A percentile compares a stretch with the other conserved stretches of the same genome.
Conservation (phyloP, 805 yeast genomes). For the Barnettozyma sucrosica region DNA sequence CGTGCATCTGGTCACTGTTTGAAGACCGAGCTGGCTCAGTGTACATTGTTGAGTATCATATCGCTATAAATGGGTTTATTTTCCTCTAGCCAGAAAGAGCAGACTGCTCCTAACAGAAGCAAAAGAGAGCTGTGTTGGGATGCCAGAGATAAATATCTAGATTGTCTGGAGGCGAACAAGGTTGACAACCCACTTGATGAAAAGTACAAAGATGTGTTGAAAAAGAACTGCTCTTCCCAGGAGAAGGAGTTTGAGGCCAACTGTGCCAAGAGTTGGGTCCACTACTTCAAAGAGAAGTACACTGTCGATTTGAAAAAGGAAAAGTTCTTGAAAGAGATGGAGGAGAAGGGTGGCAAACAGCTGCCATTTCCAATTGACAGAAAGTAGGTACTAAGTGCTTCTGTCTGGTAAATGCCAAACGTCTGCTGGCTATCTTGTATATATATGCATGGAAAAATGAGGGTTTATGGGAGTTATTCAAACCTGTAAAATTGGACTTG, state of each 20-base stretch:
- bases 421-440: background rate
- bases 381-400: background rate
- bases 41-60: background rate
- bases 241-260: constrained; percentile 58
- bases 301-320: constrained; percentile 69
- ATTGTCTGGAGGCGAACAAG: constrained; percentile 62
- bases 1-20: background rate
- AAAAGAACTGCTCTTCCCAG: constrained; percentile 49
- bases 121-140: constrained; percentile 86
- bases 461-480: background rate
- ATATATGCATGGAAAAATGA: background rate
- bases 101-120: constrained; percentile 52
- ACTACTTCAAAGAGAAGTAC: constrained; percentile 87
- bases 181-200: constrained; percentile 68
- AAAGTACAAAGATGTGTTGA: constrained; percentile 39
- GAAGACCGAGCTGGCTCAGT: background rate
- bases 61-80: constrained; percentile 46
- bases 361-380: constrained; percentile 24
- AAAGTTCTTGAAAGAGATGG: constrained; percentile 61
- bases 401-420: background rate
- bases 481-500: no score
- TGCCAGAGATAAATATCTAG: constrained; percentile 71
- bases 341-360: constrained; percentile 50
- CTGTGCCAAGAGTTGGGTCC: constrained; percentile 84
- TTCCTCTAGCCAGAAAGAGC: constrained; percentile 24